Base-by-base conservation (phyloP, 768 basidiomycete species). In the Calvatia gigantea region DNA sequence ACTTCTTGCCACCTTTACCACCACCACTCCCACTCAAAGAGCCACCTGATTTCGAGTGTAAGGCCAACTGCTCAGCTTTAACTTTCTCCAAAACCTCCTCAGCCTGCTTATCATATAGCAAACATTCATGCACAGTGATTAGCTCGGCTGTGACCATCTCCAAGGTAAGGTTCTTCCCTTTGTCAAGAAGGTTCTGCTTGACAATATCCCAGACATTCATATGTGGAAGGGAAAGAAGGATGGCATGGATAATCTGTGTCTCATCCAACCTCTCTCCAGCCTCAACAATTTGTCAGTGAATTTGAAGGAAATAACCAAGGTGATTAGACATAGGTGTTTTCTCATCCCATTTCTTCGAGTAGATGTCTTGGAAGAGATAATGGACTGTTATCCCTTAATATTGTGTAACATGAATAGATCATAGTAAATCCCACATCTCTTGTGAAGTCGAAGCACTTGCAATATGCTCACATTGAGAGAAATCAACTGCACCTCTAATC, bases 361-460 rank as follows among this genome's bases (percentile, higher is more conserved):
- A 62, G 17, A 62, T 44, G 4, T 60, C 54, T 55, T 60, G 54
- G 45, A 56, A 56, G 25, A 54, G 54, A 43, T 58, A 62, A 37
- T 62, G 54, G 32, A 60, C 19, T 25, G 51, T 54, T 15, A 54
- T 33, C 2, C 15, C 23, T 11, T 54, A 17, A 19, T 38, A 46
- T 15, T 47, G 35, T 1, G 37, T 51, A 27, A 60, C 8, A 25
- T 60, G 46, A n/a, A 58, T 21, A 7, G 29, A 19, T 12, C 46
- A 14, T 17, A 56, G 49, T 2, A 8, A 27, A 51, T 61, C 57
- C 42, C 52, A 44, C 42, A 54, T 54, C 4, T 45, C 60, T 37
- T 60, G 56, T 6, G 55, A 58, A 11, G 49, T 58, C 3, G 27
- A 51, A 27, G 33, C 23, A 1, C 39, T 32, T 5, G 58, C 8